Conservation (phyloP, 2,329 filamentous ascomycete genomes). For the Sporothrix brunneoviolacea region DNA sequence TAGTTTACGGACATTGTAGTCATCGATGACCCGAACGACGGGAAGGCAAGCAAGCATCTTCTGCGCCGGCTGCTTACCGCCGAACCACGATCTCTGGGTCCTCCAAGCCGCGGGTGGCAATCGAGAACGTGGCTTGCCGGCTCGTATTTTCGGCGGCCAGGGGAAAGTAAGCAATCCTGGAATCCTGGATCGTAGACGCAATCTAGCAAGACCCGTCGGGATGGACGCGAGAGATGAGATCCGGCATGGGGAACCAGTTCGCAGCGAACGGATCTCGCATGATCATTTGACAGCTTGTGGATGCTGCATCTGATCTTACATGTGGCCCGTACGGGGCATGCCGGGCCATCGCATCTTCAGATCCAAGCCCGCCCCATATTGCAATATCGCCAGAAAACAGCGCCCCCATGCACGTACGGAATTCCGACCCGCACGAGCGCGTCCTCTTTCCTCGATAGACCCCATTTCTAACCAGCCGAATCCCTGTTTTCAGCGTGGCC, state of each 20-base stretch:
- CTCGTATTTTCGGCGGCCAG: conserved; percentile 5
- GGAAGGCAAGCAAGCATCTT: no score
- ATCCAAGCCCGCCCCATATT: no score
- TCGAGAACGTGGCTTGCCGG: not conserved
- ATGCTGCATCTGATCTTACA: no score
- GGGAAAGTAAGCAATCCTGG: not conserved
- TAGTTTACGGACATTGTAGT: no score
- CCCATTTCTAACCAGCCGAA: not conserved
- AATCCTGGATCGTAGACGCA: not conserved
- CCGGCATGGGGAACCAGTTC: not conserved
- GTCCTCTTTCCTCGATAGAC: no score
- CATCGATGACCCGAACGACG: no score
- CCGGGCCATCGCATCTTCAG: not conserved
- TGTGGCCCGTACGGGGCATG: no score
- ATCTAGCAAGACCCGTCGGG: not conserved
- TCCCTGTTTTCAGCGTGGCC: no score
- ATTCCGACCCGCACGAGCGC: conserved; percentile 11
- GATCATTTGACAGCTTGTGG: no score
- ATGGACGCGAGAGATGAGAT: not conserved
- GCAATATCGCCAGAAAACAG: not conserved
- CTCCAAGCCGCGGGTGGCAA: no score
- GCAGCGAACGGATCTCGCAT: not conserved
- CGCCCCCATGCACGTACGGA: conserved; percentile 19
- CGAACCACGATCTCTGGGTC: not conserved
- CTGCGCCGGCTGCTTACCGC: no score